Evolutionary conservation across 1,139 yeast species (phyloP), one percentile per base, ranked within the genome.

Genomic region (Kodamaea ohmeri): DNA sequence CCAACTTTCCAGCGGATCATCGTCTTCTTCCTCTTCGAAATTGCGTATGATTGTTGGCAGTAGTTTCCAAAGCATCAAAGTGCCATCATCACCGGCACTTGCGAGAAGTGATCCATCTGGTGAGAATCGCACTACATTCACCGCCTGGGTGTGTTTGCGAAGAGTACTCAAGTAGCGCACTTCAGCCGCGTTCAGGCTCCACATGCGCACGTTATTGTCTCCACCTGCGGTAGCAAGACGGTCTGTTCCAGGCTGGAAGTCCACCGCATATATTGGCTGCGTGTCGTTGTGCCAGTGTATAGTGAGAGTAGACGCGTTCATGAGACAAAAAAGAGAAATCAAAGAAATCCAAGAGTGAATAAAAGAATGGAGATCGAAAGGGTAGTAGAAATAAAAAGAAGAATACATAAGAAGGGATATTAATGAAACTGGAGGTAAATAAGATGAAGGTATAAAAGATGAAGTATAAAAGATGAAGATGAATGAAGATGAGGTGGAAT

Each of bases 31-130:
- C 11, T 58, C 65, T 2, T 83, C 85, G 54, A 81, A 77, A 30
- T 80, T 86, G 44, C 67, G 68, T 3, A 74, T 65, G 3, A 76
- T 63, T 4, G 64, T 63, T 31, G 78, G 83, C 15, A 80, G 69
- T 19, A 73, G 65, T 32, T 68, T 69, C 98, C 98, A 92, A 25
- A 92, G 60, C 45, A 90, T 69, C 13, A 92, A 73, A 8, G 83
- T 78, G 1, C 98, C 98, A 56, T 92, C 98, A 55, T 92, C 99
- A 2, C 97, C 95, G 0, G 96, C 97, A 0, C 94, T 76, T 0
- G 97, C 98, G 26, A 92, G 63, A 8, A 74, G 48, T 26, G 73
- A 70, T 0, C 94, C 94, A 3, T 58, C 61, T 1, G 83, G 80
- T 53, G 81, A 80, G 56, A 89, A 92, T 38, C 96, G 68, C 4